Conservation (phyloP, 2,329 filamentous ascomycete genomes). For the Aspergillus novofumigatus region DNA sequence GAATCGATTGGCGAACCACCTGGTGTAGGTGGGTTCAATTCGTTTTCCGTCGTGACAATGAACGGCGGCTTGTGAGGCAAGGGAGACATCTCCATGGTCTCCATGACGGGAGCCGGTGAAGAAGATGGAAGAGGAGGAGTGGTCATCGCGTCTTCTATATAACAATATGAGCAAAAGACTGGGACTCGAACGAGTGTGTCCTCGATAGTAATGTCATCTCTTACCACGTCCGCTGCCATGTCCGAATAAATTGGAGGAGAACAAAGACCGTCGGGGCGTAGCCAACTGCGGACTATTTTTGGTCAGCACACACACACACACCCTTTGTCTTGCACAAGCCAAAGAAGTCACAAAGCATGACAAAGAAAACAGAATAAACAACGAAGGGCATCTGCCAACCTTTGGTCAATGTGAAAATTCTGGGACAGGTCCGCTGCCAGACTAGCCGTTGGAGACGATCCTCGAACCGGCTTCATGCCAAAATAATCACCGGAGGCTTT, state of each 20-base stretch:
- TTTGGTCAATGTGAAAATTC: constrained; percentile 94
- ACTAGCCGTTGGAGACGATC: constrained; percentile 86
- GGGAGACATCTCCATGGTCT: constrained; percentile 91
- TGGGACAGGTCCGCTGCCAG: constrained; percentile 91
- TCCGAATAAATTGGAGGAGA: constrained; percentile 67
- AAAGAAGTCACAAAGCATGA: background rate
- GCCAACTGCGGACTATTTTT: constrained; percentile 69
- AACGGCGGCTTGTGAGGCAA: constrained; percentile 80
- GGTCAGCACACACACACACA: constrained; percentile 34
- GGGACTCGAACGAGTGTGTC: background rate
- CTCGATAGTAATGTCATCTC: constrained; percentile 5
- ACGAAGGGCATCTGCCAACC: constrained; percentile 54
- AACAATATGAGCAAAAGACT: constrained; percentile 24
- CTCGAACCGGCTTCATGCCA: constrained; percentile 68
- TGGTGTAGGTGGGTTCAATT: constrained; percentile 69
- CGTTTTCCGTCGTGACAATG: constrained; percentile 55
- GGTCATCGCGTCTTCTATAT: constrained; percentile 64
- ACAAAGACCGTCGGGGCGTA: constrained; percentile 79
- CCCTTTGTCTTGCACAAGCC: constrained; percentile 12
- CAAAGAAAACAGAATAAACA: constrained; percentile 20
- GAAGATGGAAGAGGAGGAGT: constrained; percentile 83
- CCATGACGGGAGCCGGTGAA: constrained; percentile 67
- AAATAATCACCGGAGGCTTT: constrained; percentile 72
- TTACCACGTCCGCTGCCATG: constrained; percentile 57
- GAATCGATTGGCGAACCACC: constrained; percentile 46